Evolutionary conservation across 2,329 filamentous ascomycete species (phyloP).

Genomic region (Epichloe festucae): DNA sequence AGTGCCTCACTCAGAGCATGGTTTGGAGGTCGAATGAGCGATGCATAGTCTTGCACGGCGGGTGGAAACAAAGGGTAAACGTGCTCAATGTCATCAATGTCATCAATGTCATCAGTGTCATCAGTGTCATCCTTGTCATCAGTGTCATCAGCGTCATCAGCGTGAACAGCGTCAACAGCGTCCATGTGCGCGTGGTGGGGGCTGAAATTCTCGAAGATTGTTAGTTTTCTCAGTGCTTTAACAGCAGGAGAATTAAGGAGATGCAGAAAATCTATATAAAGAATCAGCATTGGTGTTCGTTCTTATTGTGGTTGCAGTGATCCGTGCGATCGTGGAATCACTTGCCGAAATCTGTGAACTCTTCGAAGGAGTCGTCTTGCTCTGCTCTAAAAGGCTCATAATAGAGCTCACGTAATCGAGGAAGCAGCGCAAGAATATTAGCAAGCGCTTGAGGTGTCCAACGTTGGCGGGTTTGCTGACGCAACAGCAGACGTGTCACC

Average conservation of each 20-base stretch:
- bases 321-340: constrained; percentile 13
- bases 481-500: constrained; percentile 21
- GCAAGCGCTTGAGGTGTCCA: constrained; percentile 19
- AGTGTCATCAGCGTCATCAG: no score
- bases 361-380: fast-evolving
- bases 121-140: no score
- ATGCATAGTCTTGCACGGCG: not conserved
- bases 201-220: no score
- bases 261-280: not conserved
- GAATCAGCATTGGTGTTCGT: fast-evolving
- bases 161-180: constrained; percentile 3
- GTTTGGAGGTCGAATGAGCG: not conserved
- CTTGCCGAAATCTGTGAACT: constrained; percentile 20
- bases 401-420: constrained; percentile 23
- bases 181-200: no score
- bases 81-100: no score
- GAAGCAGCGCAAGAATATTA: constrained; percentile 21
- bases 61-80: no score
- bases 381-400: constrained; percentile 17
- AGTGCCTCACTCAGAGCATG: not conserved
- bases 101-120: no score
- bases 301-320: constrained; percentile 10
- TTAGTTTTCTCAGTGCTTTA: no score
- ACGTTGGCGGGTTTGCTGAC: constrained; percentile 24
- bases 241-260: no score